Conservation (phyloP, 1,139 yeast genomes). For the Pichia sp. region DNA sequence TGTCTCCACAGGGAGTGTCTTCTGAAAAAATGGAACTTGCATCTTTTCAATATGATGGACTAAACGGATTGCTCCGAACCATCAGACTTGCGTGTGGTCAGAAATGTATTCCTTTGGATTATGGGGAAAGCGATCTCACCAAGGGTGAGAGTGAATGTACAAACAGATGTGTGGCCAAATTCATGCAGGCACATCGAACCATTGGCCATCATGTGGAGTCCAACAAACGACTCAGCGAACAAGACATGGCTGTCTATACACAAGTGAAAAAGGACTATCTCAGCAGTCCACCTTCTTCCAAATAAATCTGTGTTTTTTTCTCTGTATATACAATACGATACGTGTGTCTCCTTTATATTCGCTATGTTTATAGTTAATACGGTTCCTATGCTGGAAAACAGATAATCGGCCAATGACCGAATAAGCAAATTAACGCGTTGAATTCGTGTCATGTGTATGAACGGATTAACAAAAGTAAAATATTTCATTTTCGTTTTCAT, state of each 20-base stretch:
- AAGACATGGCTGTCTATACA: slow-evolving; percentile 23
- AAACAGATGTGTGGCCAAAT: slow-evolving; percentile 74
- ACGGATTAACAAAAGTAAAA: not conserved
- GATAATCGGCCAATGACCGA: not conserved
- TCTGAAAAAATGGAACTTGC: slow-evolving; percentile 66
- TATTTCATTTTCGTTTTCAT: not conserved
- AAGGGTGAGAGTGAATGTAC: slow-evolving; percentile 73
- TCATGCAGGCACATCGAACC: slow-evolving; percentile 54
- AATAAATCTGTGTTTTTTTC: not conserved
- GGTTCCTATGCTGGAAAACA: not conserved
- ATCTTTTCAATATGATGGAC: slow-evolving; percentile 67
- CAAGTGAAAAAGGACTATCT: slow-evolving; percentile 20
- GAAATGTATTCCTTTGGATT: slow-evolving; percentile 70
- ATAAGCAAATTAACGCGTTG: not conserved
- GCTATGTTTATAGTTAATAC: not conserved
- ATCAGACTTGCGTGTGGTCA: slow-evolving; percentile 23
- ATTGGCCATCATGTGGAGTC: slow-evolving; percentile 48
- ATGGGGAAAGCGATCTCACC: slow-evolving; percentile 72
- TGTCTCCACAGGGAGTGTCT: slow-evolving; percentile 43
- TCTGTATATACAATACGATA: not conserved
- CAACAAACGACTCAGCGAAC: slow-evolving; percentile 20
- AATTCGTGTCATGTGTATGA: not conserved
- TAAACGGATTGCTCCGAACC: slow-evolving; percentile 46
- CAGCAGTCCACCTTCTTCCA: slow-evolving; percentile 1
- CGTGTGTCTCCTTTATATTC: not conserved